Conservation (phyloP, 2,329 filamentous ascomycete species). For the Aspergillus ustus region DNA sequence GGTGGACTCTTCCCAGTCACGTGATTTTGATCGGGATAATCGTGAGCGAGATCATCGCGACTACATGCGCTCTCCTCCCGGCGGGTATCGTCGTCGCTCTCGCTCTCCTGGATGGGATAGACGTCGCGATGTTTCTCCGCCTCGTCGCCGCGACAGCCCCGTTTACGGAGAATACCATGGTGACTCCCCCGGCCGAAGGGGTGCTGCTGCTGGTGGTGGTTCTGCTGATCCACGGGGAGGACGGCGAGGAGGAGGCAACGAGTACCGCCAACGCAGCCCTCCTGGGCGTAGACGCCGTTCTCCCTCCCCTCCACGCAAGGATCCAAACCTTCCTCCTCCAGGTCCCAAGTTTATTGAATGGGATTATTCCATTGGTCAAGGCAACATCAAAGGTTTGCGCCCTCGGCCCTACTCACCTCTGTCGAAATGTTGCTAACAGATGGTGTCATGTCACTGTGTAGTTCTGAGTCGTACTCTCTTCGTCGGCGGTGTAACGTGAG, state of each 20-base stretch:
- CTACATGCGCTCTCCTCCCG: conserved; percentile 65
- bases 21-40: conserved; percentile 57
- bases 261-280: conserved; percentile 90
- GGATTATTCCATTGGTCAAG: conserved; percentile 73
- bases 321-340: conserved; percentile 48
- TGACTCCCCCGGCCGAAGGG: conserved; percentile 66
- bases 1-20: conserved; percentile 46
- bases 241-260: conserved; percentile 52
- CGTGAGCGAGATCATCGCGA: conserved; percentile 67
- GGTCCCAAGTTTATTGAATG: conserved; percentile 78
- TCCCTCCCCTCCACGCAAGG: conserved; percentile 55
- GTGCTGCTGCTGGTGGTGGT: conserved; percentile 24
- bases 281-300: conserved; percentile 69
- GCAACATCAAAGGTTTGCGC: conserved; percentile 78
- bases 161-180: conserved; percentile 75
- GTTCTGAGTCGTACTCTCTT: conserved; percentile 95
- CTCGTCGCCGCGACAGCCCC: conserved; percentile 68
- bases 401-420: too few relatives aligned
- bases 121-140: conserved; percentile 67
- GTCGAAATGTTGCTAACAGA: neutral
- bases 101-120: conserved; percentile 78
- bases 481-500: conserved; percentile 90
- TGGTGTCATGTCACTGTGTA: conserved; percentile 34
- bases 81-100: conserved; percentile 70
- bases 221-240: conserved; percentile 57